Base-by-base conservation (phyloP, 805 yeast species). In the Debaryomyces prosopidis region DNA sequence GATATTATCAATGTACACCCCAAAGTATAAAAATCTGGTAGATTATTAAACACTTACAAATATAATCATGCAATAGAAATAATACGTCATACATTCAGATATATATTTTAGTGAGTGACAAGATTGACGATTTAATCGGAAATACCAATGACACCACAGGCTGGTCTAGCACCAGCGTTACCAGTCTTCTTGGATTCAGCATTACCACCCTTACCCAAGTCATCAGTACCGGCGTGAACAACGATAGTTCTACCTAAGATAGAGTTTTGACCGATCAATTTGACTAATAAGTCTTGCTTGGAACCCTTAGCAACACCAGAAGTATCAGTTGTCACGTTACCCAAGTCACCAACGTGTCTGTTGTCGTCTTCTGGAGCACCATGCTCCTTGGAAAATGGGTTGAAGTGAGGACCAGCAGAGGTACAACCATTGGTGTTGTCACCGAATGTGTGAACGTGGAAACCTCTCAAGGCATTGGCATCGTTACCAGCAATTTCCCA, bases 371-470 rank as follows among this genome's bases (percentile, higher is more conserved):
- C 81, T 71, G 96, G 96, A 46, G 91, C 90, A 76, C 97, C 97
- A 69, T 90, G 97, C 55, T 81, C 81, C 78, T 87, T 86, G 51
- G 81, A 78, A 67, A 85, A 86, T 57, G 97, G 97, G 81, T 91
- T 73, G 82, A 89, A 90, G 76, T 91, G 97, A 48, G 97, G 96
- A 65, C 97, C 97, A 44, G 97, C 97, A 55, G 96, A 88, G 49
- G 96, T 92, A 77, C 99, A 94, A 56, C 99, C 99, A 70, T 94
- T 94, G 74, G 99, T 89, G 84, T 89, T 89, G 79, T 94, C 99
- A 76, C 99, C 99, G 63, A 94, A 94, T 66, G 89, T 86, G 75
- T 94, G 99, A 66, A 94, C 76, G 80, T 94, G 99, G 96, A 94
- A 92, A 43, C 99, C 99, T 73, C 96, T 85, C 66, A 79, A 75